These are phyloP conservation scores for Globisporangium uncinulatum DNA, from an alignment of 352 stramenopile species.

Conservation along the genomic window DNA sequence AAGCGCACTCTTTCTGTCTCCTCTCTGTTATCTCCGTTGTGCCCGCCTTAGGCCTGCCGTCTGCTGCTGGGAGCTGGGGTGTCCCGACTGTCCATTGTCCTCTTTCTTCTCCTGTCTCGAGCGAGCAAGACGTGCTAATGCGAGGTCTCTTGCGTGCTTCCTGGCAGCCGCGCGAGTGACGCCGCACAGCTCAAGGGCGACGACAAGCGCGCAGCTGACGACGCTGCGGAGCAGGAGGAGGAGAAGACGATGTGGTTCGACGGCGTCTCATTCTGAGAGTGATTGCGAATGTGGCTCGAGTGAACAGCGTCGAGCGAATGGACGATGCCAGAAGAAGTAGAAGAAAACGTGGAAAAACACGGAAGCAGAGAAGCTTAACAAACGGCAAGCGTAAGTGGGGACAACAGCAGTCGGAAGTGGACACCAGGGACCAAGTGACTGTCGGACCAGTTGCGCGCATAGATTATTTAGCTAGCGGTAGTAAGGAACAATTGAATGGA, in stretches of 20 bases:
- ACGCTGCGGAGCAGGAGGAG: not conserved
- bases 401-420: too few relatives aligned
- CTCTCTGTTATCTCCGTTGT: not conserved
- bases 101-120: not conserved
- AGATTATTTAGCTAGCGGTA: too few relatives aligned
- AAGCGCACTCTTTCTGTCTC: slow-evolving; percentile 7
- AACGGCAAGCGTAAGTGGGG: too few relatives aligned
- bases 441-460: too few relatives aligned
- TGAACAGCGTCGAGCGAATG: too few relatives aligned
- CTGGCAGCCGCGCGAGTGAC: not conserved
- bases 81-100: not conserved
- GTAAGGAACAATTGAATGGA: too few relatives aligned
- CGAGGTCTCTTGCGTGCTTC: not conserved
- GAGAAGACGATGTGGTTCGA: slow-evolving; percentile 14
- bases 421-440: too few relatives aligned
- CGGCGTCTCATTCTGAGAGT: slow-evolving; percentile 10
- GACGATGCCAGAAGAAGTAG: not conserved
- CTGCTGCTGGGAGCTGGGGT: too few relatives aligned
- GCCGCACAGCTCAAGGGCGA: not conserved
- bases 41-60: not conserved
- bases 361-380: too few relatives aligned
- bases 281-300: not conserved
- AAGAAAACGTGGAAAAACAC: not conserved
- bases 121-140: not conserved
- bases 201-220: not conserved